Percentiles rank a stretch among this genome's conserved stretches.
phyloP scores from a whole-genome alignment of 768 basidiomycete species.

The Pisolithus marmoratus region DNA sequence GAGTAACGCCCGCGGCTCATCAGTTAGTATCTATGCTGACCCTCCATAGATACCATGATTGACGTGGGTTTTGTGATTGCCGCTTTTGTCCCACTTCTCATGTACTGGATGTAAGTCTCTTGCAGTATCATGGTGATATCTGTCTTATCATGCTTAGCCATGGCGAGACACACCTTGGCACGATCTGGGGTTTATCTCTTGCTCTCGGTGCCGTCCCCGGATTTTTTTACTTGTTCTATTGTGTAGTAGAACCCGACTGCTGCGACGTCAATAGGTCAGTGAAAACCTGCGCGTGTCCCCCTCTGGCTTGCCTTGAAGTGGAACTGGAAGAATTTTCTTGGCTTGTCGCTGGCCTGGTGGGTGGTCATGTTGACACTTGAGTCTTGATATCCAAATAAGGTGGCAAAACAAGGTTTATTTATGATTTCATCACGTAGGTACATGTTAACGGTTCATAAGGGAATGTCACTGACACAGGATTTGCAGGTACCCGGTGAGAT shows the following conservation, averaged over 20 bases:
- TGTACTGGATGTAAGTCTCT: conserved; percentile 71
- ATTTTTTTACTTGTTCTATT: conserved; percentile 48
- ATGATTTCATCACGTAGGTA: conserved; percentile 74
- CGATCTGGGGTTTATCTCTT: conserved; percentile 73
- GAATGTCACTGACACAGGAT: background rate
- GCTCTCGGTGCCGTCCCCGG: conserved; percentile 83
- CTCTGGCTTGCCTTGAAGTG: conserved; percentile 71
- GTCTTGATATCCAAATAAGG: background rate
- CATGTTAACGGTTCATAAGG: background rate
- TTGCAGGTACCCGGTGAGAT: conserved; percentile 57
- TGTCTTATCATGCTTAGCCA: background rate
- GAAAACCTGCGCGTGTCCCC: conserved; percentile 66
- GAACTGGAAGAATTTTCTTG: conserved; percentile 69
- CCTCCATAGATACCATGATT: conserved; percentile 69
- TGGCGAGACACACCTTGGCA: too few relatives aligned
- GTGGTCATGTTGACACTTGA: conserved; percentile 2
- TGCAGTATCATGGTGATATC: background rate
- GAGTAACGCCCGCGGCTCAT: conserved; percentile 17
- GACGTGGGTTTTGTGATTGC: conserved; percentile 83
- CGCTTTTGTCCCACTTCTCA: conserved; percentile 75
- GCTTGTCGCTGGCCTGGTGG: conserved; percentile 73
- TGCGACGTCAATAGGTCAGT: conserved; percentile 87
- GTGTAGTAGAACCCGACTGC: conserved; percentile 78
- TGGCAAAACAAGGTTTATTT: conserved; percentile 50
- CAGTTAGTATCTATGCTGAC: conserved; percentile 3